Base-by-base conservation (phyloP, 768 basidiomycete genomes). In the Boletus insuetus region DNA sequence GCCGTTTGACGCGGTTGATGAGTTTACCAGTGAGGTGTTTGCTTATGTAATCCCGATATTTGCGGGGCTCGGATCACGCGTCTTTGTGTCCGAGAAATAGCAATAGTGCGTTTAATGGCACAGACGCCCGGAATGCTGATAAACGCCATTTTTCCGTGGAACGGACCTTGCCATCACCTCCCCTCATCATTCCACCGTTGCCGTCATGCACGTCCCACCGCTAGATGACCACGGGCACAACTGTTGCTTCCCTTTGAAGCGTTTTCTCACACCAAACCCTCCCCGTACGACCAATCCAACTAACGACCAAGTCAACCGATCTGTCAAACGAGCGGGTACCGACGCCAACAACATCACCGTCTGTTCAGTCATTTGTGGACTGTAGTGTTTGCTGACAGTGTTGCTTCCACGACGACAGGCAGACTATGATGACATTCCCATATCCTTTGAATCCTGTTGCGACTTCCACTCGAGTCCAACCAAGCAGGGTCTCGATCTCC, bases 361-460 rank as follows among this genome's bases (percentile, higher is more conserved):
- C 16, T 6, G 63, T 62, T 29, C 13, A n/a, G 5, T 43, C 45
- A 13, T 32, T 29, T 43, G 46, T 13, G 19, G 17, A 16, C 35
- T 4, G 9, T 16, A 9, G 6, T n/a, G 22, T 51, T 45, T 34
- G 24, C 50, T 60, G 19, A 60, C 49, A n/a, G 22, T n/a, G 7
- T 37, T 40, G 1, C 32, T 38, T 40, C 38, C 41, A 12, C 37
- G 8, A 26, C 50, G 26, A 53, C 48, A 54, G 69, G 44, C 37
- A 17, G 47, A 12, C 40, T 58, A 58, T 35, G 55, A 51, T 29
- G 58, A 55, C 17, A 55, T 64, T 22, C 69, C 70, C 37, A 53
- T 68, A 43, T 74, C 68, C 24, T 77, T 73, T 47, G 73, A 69
- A 55, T 73, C 77, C 22, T 75, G 71, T 53, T 79, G 79, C 55